Base-by-base conservation (phyloP, 75 land plant species). In the Adiantum capillusveneris region DNA sequence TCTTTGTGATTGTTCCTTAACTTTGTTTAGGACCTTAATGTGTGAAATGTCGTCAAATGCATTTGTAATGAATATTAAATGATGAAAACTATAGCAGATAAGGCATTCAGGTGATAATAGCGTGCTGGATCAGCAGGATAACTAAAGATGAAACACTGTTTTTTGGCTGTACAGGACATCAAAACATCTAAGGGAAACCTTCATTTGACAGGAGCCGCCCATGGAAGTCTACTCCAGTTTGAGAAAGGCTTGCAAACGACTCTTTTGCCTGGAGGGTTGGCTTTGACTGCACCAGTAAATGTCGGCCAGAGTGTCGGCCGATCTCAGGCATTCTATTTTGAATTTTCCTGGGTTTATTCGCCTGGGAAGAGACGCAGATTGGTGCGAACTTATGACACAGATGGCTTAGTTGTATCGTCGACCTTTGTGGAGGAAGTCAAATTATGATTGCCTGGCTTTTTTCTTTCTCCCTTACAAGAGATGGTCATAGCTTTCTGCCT, bases 371-470 rank as follows among this genome's bases (percentile, higher is more conserved):
- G 98, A 62, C 96, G 89, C 59, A 69, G 98, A 46, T 70, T 94
- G 9, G 78, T 94, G 20, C 85, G 98, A n/a, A 94, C 98, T 26
- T 86, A 66, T 56, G 96, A 94, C 54, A 69, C 59, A 0, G 81
- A 86, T 56, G 98, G 98, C 29, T 56, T 81, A 60, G 98, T 93
- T 20, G 98, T 94, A 16, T 94, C 98, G 16, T 80, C 98, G 2
- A 90, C 91, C 21, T 74, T 81, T 52, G 65, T 81, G 42, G 75
- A 31, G 26, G 98, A 93, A 64, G 61, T 41, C 42, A 89, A 79
- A 60, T 37, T 80, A 39, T 88, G 65, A 75, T n/a, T n/a, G n/a
- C n/a, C n/a, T n/a, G n/a, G n/a, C n/a, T n/a, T n/a, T n/a, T n/a
- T n/a, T n/a, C n/a, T n/a, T n/a, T n/a, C n/a, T n/a, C n/a, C n/a